A percentile compares a stretch with the other conserved stretches of the same genome.
Evolutionary conservation across 306 rosid species (phyloP).

Genomic region (Trifolium subterraneum): DNA sequence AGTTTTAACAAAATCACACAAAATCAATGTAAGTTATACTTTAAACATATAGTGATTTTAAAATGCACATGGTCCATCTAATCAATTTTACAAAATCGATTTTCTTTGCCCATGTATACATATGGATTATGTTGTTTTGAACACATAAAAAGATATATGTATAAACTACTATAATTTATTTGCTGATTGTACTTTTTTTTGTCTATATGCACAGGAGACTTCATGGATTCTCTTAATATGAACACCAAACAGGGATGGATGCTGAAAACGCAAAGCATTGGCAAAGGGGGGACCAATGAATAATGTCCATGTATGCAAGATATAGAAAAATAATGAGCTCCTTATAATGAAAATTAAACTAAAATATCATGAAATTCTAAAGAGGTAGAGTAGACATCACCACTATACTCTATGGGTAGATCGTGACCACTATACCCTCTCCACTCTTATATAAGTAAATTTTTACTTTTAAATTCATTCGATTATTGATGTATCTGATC

Average conservation of each 20-base stretch:
- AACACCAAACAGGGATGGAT: not conserved
- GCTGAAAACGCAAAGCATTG: not conserved
- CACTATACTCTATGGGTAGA: no score
- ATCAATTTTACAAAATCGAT: no score
- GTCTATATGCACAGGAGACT: not conserved
- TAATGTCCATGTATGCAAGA: not conserved
- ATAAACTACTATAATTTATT: not conserved
- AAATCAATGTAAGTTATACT: no score
- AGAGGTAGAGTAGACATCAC: no score
- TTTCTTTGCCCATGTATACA: not conserved
- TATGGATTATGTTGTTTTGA: not conserved
- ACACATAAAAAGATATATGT: not conserved
- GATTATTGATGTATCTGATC: no score
- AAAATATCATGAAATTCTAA: no score
- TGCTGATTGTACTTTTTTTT: not conserved
- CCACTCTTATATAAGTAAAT: no score
- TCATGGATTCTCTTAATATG: not conserved
- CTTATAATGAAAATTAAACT: not conserved
- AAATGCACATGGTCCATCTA: not conserved
- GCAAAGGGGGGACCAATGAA: not conserved
- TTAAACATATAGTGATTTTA: no score
- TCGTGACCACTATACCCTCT: accelerated
- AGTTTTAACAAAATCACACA: not conserved
- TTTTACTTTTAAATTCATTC: no score
- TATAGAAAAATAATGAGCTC: not conserved